phyloP scores from a whole-genome alignment of 331 rosid genomes.

The Malus hybrid region DNA sequence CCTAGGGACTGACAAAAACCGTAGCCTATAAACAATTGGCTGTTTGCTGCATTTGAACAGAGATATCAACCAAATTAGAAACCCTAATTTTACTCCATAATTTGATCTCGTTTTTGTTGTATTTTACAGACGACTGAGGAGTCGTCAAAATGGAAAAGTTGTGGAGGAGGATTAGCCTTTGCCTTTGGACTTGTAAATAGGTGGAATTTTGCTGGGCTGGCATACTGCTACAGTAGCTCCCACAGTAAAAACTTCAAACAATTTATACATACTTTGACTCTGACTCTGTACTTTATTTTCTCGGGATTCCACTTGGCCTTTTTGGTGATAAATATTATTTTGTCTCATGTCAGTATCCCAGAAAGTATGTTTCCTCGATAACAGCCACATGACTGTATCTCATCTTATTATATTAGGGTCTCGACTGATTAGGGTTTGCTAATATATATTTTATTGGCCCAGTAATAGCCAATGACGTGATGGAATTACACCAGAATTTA shows the following conservation, averaged over 20 bases:
- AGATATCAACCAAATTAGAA: background rate
- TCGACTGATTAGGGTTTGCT: background rate
- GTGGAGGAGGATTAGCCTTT: background rate
- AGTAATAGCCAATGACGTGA: background rate
- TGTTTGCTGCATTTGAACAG: background rate
- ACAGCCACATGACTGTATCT: background rate
- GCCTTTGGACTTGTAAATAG: background rate
- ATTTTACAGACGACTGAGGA: background rate
- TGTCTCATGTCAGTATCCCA: conserved; percentile 2
- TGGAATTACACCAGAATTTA: background rate
- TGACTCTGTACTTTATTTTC: background rate
- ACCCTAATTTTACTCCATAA: background rate
- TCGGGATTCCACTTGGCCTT: background rate
- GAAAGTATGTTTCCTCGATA: background rate
- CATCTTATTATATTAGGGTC: background rate
- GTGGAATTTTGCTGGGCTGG: background rate
- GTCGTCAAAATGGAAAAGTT: background rate
- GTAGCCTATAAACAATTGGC: background rate
- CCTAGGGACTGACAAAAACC: background rate
- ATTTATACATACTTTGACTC: background rate
- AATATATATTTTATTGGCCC: background rate
- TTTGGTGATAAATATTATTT: background rate
- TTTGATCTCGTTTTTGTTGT: background rate
- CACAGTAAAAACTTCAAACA: background rate
- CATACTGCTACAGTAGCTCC: background rate